Evolutionary conservation across 495 filamentous ascomycete species (phyloP).

Genomic region (Bacidia rubella): DNA sequence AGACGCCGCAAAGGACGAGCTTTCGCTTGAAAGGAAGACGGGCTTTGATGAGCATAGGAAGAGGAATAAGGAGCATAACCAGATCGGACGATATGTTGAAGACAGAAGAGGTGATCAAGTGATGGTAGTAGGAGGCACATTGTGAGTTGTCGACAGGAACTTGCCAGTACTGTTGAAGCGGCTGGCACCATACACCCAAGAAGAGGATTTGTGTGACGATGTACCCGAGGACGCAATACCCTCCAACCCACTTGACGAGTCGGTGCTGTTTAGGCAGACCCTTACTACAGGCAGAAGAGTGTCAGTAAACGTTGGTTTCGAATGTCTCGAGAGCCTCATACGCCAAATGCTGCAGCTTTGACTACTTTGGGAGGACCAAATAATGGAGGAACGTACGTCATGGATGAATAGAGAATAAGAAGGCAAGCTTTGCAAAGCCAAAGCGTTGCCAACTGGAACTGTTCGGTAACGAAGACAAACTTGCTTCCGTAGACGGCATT

Average conservation of each 20-base stretch:
- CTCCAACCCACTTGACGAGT: slow-evolving; percentile 38
- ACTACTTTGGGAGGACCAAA: background rate
- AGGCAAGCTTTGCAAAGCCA: slow-evolving; percentile 44
- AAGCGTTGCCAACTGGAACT: slow-evolving; percentile 29
- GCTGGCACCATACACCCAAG: slow-evolving; percentile 50
- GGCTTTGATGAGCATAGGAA: slow-evolving; percentile 43
- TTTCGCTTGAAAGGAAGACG: slow-evolving; percentile 39
- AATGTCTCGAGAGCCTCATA: background rate
- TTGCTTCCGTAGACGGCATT: slow-evolving; percentile 41
- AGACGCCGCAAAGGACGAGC: slow-evolving; percentile 34
- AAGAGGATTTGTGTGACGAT: slow-evolving; percentile 48
- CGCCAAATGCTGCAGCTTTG: background rate
- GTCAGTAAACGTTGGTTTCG: slow-evolving; percentile 1
- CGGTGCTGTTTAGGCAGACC: slow-evolving; percentile 30
- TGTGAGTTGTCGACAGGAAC: slow-evolving; percentile 29
- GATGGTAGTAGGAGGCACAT: slow-evolving; percentile 23
- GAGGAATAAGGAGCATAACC: slow-evolving; percentile 45
- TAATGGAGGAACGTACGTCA: slow-evolving; percentile 29
- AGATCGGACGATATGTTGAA: slow-evolving; percentile 55
- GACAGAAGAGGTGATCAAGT: slow-evolving; percentile 49
- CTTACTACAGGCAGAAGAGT: slow-evolving; percentile 10
- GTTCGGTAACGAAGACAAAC: slow-evolving; percentile 36
- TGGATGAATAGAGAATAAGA: slow-evolving; percentile 37
- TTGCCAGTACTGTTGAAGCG: slow-evolving; percentile 48
- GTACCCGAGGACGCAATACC: slow-evolving; percentile 41